Base-by-base conservation (phyloP, 257 asterid genomes). In the Capsicum chinense region DNA sequence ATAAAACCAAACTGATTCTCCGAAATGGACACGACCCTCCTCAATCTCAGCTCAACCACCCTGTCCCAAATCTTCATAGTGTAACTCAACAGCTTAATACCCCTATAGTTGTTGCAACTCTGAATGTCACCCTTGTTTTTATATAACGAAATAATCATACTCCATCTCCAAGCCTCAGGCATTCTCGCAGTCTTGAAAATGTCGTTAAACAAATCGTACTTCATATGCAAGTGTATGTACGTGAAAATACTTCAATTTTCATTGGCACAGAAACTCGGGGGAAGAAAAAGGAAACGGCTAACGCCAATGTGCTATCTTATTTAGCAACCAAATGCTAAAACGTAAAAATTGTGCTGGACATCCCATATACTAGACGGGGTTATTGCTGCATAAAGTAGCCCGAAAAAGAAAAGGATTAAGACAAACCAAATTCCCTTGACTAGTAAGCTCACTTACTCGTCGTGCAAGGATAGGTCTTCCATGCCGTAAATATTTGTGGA, bases 401-500 rank as follows among this genome's bases (percentile, higher is more conserved):
- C 17, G 9, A 44, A 71, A 73, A 21, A 19, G 6, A 74, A 71
- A 71, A 73, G 48, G 44, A 11, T 6, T n/a, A 73, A 47, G 60
- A 73, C 42, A 73, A 76, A 76, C 21, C 13, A 11, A 50, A 76
- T 26, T 21, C 81, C 81, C 81, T 74, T 76, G 35, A 52, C 52
- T 52, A 26, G 15, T 52, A 52, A 76, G 63, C 48, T 21, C 16
- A 86, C 90, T 73, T 85, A 93, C 98, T 88, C 88, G 89, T 83
- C 85, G 90, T 48, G 7, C 79, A 86, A 93, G 79, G 74, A 83
- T 15, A 1, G 93, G 93, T 81, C 83, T 89, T 71, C 80, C 89
- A 48, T 90, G 92, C 56, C 87, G 97, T 63, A 93, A 86, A 79
- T 91, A 93, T 84, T 88, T 90, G 79, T 93, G 94, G 79, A 95